phyloP scores from a whole-genome alignment of 2,329 filamentous ascomycete genomes.

The Fusarium camptoceras region DNA sequence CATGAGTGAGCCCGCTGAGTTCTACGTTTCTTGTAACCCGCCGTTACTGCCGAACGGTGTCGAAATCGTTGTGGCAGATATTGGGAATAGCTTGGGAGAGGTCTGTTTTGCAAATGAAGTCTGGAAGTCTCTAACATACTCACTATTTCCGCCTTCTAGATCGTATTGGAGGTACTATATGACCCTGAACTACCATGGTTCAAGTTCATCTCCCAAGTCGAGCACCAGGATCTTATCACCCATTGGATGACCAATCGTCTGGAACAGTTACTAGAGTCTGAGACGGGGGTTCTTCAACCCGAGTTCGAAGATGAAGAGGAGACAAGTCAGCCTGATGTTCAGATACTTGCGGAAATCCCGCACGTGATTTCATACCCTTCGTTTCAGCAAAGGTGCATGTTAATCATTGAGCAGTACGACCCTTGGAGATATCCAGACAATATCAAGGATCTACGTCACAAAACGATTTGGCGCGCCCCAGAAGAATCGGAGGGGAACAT shows the following conservation, averaged over 20 bases:
- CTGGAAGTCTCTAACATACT: neutral
- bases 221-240: conserved; percentile 27
- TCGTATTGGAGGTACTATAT: conserved; percentile 51
- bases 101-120: conserved; percentile 23
- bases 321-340: conserved; percentile 33
- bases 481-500: conserved; percentile 19
- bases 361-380: conserved; percentile 43
- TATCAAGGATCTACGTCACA: conserved; percentile 34
- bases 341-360: conserved; percentile 28
- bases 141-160: neutral
- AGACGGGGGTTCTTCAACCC: conserved; percentile 11
- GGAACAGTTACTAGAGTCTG: conserved; percentile 30
- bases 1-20: conserved; percentile 46
- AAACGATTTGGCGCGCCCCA: conserved; percentile 45
- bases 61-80: conserved; percentile 35
- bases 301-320: neutral
- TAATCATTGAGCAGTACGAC: conserved; percentile 24
- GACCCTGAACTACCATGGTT: conserved; percentile 53
- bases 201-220: conserved; percentile 45
- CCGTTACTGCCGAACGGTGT: conserved; percentile 50
- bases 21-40: conserved; percentile 52
- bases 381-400: conserved; percentile 1
- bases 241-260: conserved; percentile 40
- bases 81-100: conserved; percentile 6
- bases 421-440: conserved; percentile 39